Evolutionary conservation across 768 basidiomycete genomes (phyloP).

Genomic region (Podaxis sp.): DNA sequence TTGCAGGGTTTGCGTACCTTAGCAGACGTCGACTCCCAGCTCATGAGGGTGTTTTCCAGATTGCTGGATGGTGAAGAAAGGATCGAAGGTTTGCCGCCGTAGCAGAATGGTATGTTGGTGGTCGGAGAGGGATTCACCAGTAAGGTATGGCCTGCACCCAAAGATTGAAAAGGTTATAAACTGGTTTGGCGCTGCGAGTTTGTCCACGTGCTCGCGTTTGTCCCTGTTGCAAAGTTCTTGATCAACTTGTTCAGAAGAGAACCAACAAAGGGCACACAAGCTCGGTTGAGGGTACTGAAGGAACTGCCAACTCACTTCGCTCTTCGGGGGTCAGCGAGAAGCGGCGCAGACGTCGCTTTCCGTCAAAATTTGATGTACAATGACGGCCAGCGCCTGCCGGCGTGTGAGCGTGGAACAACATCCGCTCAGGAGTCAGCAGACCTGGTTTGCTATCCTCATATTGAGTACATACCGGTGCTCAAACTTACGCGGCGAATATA

Average conservation of each 20-base stretch:
- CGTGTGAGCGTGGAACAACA: neutral
- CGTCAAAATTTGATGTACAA: neutral
- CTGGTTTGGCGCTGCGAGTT: constrained; percentile 1
- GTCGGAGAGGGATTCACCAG: constrained; percentile 1
- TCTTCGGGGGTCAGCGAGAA: too few species aligned
- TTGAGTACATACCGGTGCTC: neutral
- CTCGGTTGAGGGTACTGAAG: too few species aligned
- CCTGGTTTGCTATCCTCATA: too few species aligned
- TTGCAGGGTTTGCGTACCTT: constrained; percentile 31
- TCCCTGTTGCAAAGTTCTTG: neutral
- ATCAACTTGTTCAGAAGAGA: neutral
- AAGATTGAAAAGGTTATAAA: neutral
- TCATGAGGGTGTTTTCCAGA: constrained; percentile 13
- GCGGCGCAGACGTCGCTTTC: neutral
- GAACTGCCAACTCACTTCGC: too few species aligned
- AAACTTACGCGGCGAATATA: neutral
- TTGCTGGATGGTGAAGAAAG: neutral
- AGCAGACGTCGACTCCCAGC: constrained; percentile 36
- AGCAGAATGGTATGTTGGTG: neutral
- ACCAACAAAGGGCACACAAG: neutral
- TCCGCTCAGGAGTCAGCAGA: too few species aligned
- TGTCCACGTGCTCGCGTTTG: constrained; percentile 13
- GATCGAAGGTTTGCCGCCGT: neutral
- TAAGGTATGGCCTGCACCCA: constrained; percentile 5
- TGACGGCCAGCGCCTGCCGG: neutral